These are phyloP conservation scores for Clarireedia homoeocarpa DNA, from an alignment of 2,329 filamentous ascomycete genomes.

Conservation along the genomic window DNA sequence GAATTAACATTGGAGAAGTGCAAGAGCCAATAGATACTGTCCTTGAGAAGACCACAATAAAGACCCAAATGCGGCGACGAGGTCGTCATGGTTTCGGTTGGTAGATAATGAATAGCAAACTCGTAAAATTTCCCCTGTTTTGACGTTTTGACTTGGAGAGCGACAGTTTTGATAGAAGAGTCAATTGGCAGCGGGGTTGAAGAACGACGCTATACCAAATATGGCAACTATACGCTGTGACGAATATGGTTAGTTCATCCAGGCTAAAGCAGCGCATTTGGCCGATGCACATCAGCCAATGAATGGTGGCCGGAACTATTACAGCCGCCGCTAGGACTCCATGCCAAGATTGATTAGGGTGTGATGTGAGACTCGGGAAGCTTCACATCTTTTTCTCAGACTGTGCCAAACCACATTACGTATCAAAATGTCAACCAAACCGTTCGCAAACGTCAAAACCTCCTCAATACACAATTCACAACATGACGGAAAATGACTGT, in stretches of 20 bases:
- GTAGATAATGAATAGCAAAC: too few species aligned
- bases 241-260: neutral
- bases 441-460: neutral
- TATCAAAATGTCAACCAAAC: neutral
- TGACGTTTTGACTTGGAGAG: too few species aligned
- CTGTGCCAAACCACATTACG: neutral
- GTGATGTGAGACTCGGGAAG: conserved; percentile 4
- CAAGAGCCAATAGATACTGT: too few species aligned
- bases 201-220: too few species aligned
- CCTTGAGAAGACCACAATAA: too few species aligned
- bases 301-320: neutral
- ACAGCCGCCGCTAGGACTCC: neutral
- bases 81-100: too few species aligned
- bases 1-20: too few species aligned
- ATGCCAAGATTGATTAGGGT: neutral
- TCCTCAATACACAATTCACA: neutral
- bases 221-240: too few species aligned
- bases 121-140: too few species aligned
- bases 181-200: too few species aligned
- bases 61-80: too few species aligned
- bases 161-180: too few species aligned
- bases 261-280: neutral
- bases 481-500: neutral
- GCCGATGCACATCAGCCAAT: neutral
- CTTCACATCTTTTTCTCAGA: conserved; percentile 7